Base-by-base conservation (phyloP, 331 rosid species). In the Phaseolus coccineus region DNA sequence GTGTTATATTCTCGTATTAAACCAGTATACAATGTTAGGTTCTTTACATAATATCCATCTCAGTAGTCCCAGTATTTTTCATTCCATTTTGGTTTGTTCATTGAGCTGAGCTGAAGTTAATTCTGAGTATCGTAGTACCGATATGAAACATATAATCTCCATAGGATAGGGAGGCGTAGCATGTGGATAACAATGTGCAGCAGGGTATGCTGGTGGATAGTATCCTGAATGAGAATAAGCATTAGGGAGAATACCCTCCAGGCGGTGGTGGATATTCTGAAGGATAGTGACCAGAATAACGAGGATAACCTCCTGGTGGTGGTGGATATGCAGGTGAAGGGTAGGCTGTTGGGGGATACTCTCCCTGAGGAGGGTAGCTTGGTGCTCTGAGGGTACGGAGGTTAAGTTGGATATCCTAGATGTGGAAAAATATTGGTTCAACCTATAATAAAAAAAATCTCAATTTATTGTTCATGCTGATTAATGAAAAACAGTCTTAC, bases 211-310 rank as follows among this genome's bases (percentile, higher is more conserved):
- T 16, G 83, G 83, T 5, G 90, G 78, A 75, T 84, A 87, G 79
- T 91, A 85, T 0, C 90, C 89, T 1, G 83, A 84, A 55, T 81
- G 90, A 47, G 90, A 87, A 74, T 89, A 89, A 3, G 78, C 75
- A 14, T 59, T 13, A 19, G 22, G 22, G 22, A 1, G 75, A 85
- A 61, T 84, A 87, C 13, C 39, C 39, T 35, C 7, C 39, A 35
- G 85, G 82, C 2, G 47, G 47, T 25, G 84, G 82, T 31, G 90
- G 92, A 25, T 87, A 89, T 12, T 83, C 86, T 65, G 87, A 67
- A 42, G 53, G 55, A 12, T 67, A 67, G 25, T 67, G 11, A 12
- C 53, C 53, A 5, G 72, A 19, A 19, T 19, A 5, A 22, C 13
- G 53, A 10, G 92, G 51, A 83, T 87, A 67, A 52, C 87, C 77